phyloP scores from a whole-genome alignment of 2,329 filamentous ascomycete genomes.

The Fusarium newnesense region DNA sequence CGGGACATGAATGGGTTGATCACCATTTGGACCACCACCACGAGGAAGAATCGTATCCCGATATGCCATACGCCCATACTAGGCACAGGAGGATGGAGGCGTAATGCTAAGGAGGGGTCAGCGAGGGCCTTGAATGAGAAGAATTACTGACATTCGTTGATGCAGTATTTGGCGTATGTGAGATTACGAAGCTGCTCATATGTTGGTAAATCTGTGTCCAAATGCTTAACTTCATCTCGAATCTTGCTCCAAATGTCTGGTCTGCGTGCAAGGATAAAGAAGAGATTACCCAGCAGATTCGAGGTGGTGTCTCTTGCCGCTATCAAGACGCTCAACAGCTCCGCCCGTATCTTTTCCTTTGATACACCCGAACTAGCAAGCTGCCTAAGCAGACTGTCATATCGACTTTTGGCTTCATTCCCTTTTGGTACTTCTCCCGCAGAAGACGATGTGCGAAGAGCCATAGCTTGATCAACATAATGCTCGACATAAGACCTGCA shows the following conservation, averaged over 20 bases:
- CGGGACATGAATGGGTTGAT: neutral
- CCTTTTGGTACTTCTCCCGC: neutral
- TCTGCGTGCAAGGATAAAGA: neutral
- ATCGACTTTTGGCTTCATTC: neutral
- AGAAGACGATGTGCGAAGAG: neutral
- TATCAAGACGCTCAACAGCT: neutral
- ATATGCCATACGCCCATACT: neutral
- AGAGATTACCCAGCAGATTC: neutral
- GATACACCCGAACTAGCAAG: neutral
- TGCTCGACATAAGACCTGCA: neutral
- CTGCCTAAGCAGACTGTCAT: neutral
- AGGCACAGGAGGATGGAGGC: neutral
- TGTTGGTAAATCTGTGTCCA: neutral
- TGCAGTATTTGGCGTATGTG: neutral
- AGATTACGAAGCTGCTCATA: neutral
- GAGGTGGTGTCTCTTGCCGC: neutral
- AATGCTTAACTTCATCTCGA: neutral
- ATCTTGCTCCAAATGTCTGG: neutral
- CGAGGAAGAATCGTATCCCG: neutral
- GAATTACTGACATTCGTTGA: neutral
- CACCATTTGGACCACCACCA: neutral
- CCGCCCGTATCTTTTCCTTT: neutral
- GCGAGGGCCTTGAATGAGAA: neutral
- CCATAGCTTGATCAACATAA: neutral
- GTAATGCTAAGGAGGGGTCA: neutral